These are phyloP conservation scores for Rhododendron williamsianum DNA, from an alignment of 148 eudicot species.

Conservation along the genomic window DNA sequence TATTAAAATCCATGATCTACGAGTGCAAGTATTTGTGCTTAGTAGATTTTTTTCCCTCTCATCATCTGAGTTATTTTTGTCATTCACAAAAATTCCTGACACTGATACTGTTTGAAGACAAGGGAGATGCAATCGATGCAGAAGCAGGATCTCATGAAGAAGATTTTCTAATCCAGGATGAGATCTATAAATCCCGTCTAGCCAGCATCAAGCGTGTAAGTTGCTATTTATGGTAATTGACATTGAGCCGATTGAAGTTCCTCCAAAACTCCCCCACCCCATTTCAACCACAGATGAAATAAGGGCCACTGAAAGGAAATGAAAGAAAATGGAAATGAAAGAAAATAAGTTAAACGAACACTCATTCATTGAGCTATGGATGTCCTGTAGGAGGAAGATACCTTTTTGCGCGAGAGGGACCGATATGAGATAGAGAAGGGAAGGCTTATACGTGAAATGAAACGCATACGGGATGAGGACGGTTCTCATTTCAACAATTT, in stretches of 20 bases:
- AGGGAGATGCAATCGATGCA: slow-evolving; percentile 57
- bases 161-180: slow-evolving; percentile 75
- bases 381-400: slow-evolving; percentile 77
- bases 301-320: no score
- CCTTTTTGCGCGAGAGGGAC: slow-evolving; percentile 75
- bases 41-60: not conserved
- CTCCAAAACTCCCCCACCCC: not conserved
- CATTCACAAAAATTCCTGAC: slow-evolving; percentile 4
- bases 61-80: slow-evolving; percentile 12
- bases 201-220: slow-evolving; percentile 93
- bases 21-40: not conserved
- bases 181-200: slow-evolving; percentile 84
- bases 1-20: not conserved
- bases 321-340: not conserved
- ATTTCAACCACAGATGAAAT: not conserved
- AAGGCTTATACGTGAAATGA: slow-evolving; percentile 98
- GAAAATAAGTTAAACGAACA: not conserved
- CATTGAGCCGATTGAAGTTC: not conserved
- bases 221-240: slow-evolving; percentile 9
- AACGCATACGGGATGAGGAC: slow-evolving; percentile 96
- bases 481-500: slow-evolving; percentile 93
- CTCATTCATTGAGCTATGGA: slow-evolving; percentile 14
- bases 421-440: slow-evolving; percentile 92
- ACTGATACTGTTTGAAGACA: slow-evolving; percentile 44
- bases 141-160: slow-evolving; percentile 70